Base-by-base conservation (phyloP, 2,329 filamentous ascomycete species). In the Colletotrichum noveboracense region DNA sequence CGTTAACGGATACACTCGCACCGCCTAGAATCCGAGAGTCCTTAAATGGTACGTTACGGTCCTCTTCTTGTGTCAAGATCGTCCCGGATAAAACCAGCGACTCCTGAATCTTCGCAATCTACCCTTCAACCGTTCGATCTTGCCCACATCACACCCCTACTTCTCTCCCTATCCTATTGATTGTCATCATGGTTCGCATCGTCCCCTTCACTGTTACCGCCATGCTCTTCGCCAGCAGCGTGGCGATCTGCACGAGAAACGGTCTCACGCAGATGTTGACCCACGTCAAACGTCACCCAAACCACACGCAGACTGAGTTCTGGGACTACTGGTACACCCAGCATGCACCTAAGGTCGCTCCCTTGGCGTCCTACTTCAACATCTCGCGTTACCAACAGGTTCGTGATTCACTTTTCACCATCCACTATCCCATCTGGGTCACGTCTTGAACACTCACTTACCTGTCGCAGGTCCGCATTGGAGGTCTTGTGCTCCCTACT, bases 161-260 rank as follows among this genome's bases (percentile, higher is more conserved):
- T 34, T 52, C 21, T 16, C 24, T 34, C 14, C 6, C 21, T 26
- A 52, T 30, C 66, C 9, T 65, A 18, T 52, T 71, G 10, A 16
- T 12, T 21, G 13, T 18, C 69, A 62, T 10, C 26, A 76, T 76
- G 71, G 67, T 67, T 36, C 75, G 67, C 38, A 21, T 71, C 48
- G 48, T 67, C 21, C 52, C 73, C 18, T 48, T 75, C 34, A 30
- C 66, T 14, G 58, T 62, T 56, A 18, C 30, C 6, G 56, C 75
- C 10, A 65, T 58, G 13, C 71, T 76, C 9, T 24, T 71, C 43
- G 43, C 16, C 12, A 56, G 56, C 61, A 38, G 56, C 16, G 13
- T 62, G 62, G 58, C 62, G 7, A 18, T 48, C 83, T 89, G 65
- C 84, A 64, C 89, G 87, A 79, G 77, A 26, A 81, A 80, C 1